Evolutionary conservation across 2,329 filamentous ascomycete genomes (phyloP).

Genomic region (Phyllosticta ampelicida): DNA sequence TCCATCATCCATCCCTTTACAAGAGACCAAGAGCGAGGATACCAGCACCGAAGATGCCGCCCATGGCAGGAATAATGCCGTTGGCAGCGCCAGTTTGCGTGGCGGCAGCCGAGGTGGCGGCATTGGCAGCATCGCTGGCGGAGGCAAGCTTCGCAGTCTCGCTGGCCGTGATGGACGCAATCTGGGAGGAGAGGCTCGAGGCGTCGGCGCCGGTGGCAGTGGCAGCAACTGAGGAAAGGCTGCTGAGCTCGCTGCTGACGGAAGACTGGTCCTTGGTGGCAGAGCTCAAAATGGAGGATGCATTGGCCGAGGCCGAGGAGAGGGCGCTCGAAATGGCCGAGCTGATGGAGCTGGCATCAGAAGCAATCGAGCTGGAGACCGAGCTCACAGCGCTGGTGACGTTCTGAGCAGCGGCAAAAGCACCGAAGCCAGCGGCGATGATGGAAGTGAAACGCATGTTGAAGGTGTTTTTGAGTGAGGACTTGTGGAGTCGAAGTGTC

Average conservation of each 20-base stretch:
- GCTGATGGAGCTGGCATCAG: background rate
- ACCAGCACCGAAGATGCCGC: conserved; percentile 5
- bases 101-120: background rate
- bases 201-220: conserved; percentile 7
- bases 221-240: conserved; percentile 1
- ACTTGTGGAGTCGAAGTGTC: background rate
- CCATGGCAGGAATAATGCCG: conserved; percentile 2
- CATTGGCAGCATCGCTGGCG: background rate
- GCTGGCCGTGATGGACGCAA: background rate
- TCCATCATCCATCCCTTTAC: conserved; percentile 9
- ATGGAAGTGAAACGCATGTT: conserved; percentile 9
- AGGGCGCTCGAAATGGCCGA: background rate
- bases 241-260: background rate
- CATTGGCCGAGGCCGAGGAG: background rate
- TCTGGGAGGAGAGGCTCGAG: background rate
- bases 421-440: conserved; percentile 3
- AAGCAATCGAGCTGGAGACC: conserved; percentile 3
- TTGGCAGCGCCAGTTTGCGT: background rate
- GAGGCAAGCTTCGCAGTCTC: background rate
- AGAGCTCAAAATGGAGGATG: background rate
- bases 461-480: background rate
- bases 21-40: conserved; percentile 7
- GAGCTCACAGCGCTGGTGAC: background rate
- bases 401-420: conserved; percentile 6
- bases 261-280: background rate